Evolutionary conservation across 352 stramenopile genomes (phyloP).

Genomic region (Globisporangium uncinulatum): DNA sequence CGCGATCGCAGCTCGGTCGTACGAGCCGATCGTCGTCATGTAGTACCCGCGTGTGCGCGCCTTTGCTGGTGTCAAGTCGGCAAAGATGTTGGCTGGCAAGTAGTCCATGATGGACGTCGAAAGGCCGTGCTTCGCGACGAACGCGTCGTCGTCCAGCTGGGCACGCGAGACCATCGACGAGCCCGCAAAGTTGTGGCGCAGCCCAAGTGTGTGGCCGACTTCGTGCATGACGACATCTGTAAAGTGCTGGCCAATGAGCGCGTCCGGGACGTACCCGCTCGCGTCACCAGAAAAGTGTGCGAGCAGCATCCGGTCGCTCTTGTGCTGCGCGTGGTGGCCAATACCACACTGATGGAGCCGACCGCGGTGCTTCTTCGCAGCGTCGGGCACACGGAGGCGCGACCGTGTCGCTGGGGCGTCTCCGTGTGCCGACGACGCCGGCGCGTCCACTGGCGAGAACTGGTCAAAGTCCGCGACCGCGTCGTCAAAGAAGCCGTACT

Average conservation of each 20-base stretch:
- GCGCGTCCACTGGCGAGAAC: slow-evolving; percentile 29
- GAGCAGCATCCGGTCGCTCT: slow-evolving; percentile 34
- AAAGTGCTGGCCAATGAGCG: slow-evolving; percentile 63
- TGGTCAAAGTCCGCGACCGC: slow-evolving; percentile 52
- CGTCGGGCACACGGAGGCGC: background rate
- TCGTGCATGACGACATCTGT: slow-evolving; percentile 84
- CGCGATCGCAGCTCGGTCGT: slow-evolving; percentile 80
- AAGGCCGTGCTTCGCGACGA: slow-evolving; percentile 42
- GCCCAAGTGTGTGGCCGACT: slow-evolving; percentile 81
- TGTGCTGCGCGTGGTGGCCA: slow-evolving; percentile 27
- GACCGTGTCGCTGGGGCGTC: background rate
- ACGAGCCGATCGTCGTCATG: slow-evolving; percentile 57
- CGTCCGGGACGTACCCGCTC: slow-evolving; percentile 33
- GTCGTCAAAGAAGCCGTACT: slow-evolving; percentile 81
- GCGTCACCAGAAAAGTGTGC: slow-evolving; percentile 22
- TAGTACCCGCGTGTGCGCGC: slow-evolving; percentile 52
- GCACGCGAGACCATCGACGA: slow-evolving; percentile 41
- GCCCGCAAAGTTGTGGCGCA: slow-evolving; percentile 84
- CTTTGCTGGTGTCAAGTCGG: slow-evolving; percentile 39
- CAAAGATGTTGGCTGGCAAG: slow-evolving; percentile 75
- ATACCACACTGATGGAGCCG: slow-evolving; percentile 33
- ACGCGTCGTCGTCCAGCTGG: slow-evolving; percentile 49
- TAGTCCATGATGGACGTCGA: slow-evolving; percentile 87
- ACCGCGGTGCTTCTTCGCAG: slow-evolving; percentile 4
- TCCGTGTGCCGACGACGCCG: slow-evolving; percentile 6